Evolutionary conservation across 108 stramenopile genomes (phyloP).

Genomic region (Cyclotella sp.): DNA sequence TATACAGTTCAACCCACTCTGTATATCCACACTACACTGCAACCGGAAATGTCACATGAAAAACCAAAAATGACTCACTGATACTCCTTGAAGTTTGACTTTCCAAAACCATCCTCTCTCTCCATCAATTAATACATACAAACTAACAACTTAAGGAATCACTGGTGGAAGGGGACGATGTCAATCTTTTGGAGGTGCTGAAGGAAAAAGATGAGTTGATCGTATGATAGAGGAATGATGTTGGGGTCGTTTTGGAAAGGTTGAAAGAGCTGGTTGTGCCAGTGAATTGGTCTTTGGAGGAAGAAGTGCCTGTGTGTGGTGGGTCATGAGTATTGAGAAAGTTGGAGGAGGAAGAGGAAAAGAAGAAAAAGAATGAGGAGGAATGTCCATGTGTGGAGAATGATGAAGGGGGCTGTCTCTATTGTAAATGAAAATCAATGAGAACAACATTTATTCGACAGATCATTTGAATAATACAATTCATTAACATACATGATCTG

Average conservation of each 20-base stretch:
- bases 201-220: conserved; percentile 36
- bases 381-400: background rate
- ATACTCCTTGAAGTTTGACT: conserved; percentile 33
- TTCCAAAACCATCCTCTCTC: conserved; percentile 22
- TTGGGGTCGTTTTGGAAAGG: background rate
- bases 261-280: conserved; percentile 14
- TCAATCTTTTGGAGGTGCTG: conserved; percentile 27
- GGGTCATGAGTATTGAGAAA: conserved; percentile 25
- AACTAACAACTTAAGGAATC: conserved; percentile 29
- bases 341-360: no score
- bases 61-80: conserved; percentile 15
- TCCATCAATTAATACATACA: conserved; percentile 25
- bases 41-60: conserved; percentile 18
- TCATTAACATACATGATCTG: no score
- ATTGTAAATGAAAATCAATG: background rate
- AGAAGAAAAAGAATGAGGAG: background rate
- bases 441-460: background rate
- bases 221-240: conserved; percentile 10
- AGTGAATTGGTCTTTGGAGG: conserved; percentile 18
- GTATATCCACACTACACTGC: no score
- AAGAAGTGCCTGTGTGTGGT: conserved; percentile 19
- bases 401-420: background rate
- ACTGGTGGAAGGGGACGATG: conserved; percentile 8
- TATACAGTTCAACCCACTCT: no score
- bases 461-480: no score